Evolutionary conservation across 192 early-diverging fungal species (phyloP).

Genomic region (Backusella australiensis): DNA sequence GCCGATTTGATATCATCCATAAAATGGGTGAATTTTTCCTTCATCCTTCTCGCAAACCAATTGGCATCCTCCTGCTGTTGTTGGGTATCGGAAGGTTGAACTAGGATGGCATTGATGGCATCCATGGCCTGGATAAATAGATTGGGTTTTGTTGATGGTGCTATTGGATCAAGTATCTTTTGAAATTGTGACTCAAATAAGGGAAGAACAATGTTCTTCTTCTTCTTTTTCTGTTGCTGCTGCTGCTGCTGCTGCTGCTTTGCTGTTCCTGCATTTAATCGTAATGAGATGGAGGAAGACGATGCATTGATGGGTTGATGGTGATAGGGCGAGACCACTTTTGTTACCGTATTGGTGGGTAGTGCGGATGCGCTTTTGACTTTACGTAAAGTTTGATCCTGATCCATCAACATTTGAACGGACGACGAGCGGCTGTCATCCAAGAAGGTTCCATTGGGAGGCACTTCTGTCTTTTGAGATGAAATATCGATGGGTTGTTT

Average conservation of each 20-base stretch:
- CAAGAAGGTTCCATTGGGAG: not conserved
- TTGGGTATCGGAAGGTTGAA: not conserved
- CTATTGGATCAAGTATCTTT: not conserved
- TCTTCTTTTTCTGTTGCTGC: not conserved
- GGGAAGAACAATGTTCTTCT: conserved; percentile 27
- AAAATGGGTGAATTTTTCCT: not conserved
- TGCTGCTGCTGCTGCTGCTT: not conserved
- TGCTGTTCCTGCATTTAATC: not conserved
- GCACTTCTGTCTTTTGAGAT: not conserved
- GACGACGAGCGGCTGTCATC: not conserved
- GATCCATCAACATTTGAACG: not conserved
- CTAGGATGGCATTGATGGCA: not conserved
- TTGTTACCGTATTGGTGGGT: not conserved
- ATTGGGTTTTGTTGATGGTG: not conserved
- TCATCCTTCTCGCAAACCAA: conserved; percentile 1
- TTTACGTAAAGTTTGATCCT: not conserved
- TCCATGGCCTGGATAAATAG: conserved; percentile 3
- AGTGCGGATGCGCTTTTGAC: not conserved
- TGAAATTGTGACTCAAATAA: conserved; percentile 31
- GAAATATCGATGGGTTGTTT: not conserved
- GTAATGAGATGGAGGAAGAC: not conserved
- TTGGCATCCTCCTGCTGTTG: conserved; percentile 2
- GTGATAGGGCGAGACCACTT: not conserved
- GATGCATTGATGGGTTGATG: not conserved
- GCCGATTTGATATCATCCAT: conserved; percentile 13